Evolutionary conservation across 2,329 filamentous ascomycete genomes (phyloP).

Genomic region (Fragosphaeria purpurea): DNA sequence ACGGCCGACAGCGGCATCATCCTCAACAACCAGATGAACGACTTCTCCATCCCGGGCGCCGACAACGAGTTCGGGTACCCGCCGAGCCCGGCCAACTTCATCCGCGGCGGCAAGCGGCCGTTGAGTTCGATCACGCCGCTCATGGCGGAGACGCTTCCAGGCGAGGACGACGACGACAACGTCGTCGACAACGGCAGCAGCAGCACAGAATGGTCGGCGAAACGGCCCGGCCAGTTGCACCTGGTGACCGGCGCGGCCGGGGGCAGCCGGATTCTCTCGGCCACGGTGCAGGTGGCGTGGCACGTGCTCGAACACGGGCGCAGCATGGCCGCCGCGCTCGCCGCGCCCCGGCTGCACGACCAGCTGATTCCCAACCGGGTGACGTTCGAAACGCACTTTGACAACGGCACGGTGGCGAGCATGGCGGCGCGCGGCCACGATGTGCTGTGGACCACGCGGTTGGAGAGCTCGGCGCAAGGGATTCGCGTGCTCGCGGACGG

Average conservation of each 20-base stretch:
- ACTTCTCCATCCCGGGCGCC: constrained; percentile 74
- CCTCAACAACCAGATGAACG: constrained; percentile 62
- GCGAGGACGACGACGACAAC: constrained; percentile 28
- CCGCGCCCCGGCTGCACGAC: constrained; percentile 65
- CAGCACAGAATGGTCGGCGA: too few species aligned
- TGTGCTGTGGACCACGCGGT: constrained; percentile 53
- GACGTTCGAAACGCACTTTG: constrained; percentile 61
- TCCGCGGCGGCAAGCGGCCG: constrained; percentile 70
- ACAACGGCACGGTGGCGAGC: constrained; percentile 58
- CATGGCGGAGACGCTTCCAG: constrained; percentile 65
- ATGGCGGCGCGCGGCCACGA: constrained; percentile 62
- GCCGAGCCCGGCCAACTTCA: constrained; percentile 70
- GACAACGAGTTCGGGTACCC: constrained; percentile 79
- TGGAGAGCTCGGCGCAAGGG: constrained; percentile 60
- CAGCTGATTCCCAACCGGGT: constrained; percentile 64
- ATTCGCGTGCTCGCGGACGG: constrained; percentile 54
- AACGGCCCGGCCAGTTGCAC: constrained; percentile 36
- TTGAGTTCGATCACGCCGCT: constrained; percentile 74
- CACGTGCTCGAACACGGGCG: constrained; percentile 61
- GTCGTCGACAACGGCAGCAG: background rate
- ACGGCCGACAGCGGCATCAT: constrained; percentile 77
- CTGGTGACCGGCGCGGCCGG: constrained; percentile 70
- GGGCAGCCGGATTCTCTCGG: constrained; percentile 74
- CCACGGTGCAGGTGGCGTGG: constrained; percentile 68
- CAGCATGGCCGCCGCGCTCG: constrained; percentile 53